Percentiles rank a stretch among this genome's conserved stretches.
Evolutionary conservation across 2,329 filamentous ascomycete genomes (phyloP).

Genomic region (Aspergillus sp.): DNA sequence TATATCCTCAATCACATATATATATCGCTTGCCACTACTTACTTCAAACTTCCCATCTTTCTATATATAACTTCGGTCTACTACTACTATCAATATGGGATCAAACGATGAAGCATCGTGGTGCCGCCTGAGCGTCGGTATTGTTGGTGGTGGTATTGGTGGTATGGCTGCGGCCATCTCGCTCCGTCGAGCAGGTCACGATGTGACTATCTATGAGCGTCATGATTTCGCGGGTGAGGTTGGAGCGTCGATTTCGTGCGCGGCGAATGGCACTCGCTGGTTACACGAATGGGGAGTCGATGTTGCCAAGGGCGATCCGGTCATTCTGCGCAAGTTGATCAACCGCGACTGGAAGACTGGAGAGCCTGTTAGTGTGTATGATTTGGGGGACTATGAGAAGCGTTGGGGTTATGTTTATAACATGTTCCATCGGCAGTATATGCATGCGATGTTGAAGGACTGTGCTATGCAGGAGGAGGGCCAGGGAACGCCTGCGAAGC

Average conservation of each 20-base stretch:
- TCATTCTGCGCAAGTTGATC: constrained; percentile 67
- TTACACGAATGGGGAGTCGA: constrained; percentile 69
- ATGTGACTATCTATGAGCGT: constrained; percentile 66
- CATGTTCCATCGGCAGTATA: constrained; percentile 70
- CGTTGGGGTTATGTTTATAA: constrained; percentile 68
- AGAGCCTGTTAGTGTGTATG: constrained; percentile 65
- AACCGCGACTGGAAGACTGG: constrained; percentile 71
- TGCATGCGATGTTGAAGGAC: constrained; percentile 68
- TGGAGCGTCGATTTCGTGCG: constrained; percentile 67
- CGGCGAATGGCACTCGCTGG: constrained; percentile 71
- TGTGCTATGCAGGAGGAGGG: constrained; percentile 56
- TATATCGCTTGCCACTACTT: no score
- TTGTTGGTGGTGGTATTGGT: constrained; percentile 58
- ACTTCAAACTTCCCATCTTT: not conserved
- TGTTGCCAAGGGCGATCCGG: constrained; percentile 64
- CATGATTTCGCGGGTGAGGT: constrained; percentile 68
- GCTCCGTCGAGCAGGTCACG: constrained; percentile 56
- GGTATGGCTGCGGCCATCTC: constrained; percentile 55
- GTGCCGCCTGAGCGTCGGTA: constrained; percentile 49
- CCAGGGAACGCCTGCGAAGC: constrained; percentile 54
- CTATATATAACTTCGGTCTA: not conserved
- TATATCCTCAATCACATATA: no score
- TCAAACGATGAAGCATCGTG: constrained; percentile 36
- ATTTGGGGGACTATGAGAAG: constrained; percentile 65
- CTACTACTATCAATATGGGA: constrained; percentile 18